Base-by-base conservation (phyloP, 2,329 filamentous ascomycete genomes). In the Juglanconis juglandina region DNA sequence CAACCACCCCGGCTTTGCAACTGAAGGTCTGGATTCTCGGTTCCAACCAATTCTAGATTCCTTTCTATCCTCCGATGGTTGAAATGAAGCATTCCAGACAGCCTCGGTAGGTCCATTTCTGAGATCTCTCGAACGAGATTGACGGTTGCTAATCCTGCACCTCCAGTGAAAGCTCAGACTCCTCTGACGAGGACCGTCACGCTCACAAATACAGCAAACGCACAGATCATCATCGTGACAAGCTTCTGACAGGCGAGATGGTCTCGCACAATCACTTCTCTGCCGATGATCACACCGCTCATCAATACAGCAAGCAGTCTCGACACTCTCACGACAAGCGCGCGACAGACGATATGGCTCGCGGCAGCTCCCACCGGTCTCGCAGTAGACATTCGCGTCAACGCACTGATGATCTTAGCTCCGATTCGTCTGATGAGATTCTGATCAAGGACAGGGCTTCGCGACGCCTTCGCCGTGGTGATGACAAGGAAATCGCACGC, bases 371-470 rank as follows among this genome's bases (percentile, higher is more conserved):
- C 39, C 35, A 42, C 14, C 14, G 17, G 9, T 32, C 34, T 14
- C 51, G 14, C 47, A 35, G 48, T 35, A 52, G 49, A 52, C 49
- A 11, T 47, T 56, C 33, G 17, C 55, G 53, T 34, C 54, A 41
- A 14, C 37, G 47, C 14, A 14, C 42, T 17, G 17, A 50, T 14
- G 54, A 58, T 37, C 14, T 48, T 17, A 47, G 47, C 46, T 61
- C 61, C 11, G 58, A 49, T 13, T 57, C 55, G 32, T 58, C 47
- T 8, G 58, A 63, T 32, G 58, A 63, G 14, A 34, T 34, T 30
- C 46, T 52, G 34, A 58, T 54, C 33, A 50, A 37, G 24, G 24
- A 41, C 6, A 44, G 42, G 17, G 30, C 41, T 44, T 53, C 47
- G 2, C 61, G 42, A 35, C 52, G 52, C 6, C 10, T 37, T 11